Conservation (phyloP, 2,329 filamentous ascomycete species). For the Venturiaceae sp. region DNA sequence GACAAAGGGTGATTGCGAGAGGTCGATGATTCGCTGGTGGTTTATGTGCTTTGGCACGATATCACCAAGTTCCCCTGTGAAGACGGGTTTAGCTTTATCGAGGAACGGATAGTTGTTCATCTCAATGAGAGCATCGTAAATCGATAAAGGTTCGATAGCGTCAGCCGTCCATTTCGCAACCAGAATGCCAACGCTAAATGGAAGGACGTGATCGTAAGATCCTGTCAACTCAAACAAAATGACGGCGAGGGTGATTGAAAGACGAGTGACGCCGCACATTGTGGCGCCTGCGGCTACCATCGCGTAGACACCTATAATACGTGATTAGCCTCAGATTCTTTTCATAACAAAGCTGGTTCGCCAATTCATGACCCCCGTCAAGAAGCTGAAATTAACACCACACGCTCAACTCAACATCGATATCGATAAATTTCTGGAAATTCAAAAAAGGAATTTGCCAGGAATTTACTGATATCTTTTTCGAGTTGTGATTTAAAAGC, state of each 20-base stretch:
- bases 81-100: slow-evolving; percentile 88
- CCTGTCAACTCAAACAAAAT: slow-evolving; percentile 95
- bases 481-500: too few species aligned
- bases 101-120: slow-evolving; percentile 97
- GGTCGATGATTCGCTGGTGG: slow-evolving; percentile 75
- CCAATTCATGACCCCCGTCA: too few species aligned
- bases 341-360: too few species aligned
- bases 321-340: not conserved
- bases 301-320: slow-evolving; percentile 48
- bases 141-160: slow-evolving; percentile 85
- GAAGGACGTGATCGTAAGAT: slow-evolving; percentile 87
- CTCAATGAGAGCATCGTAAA: slow-evolving; percentile 83
- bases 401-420: too few species aligned
- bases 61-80: slow-evolving; percentile 79
- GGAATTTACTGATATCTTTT: too few species aligned
- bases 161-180: slow-evolving; percentile 99
- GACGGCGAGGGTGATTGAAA: slow-evolving; percentile 88
- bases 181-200: slow-evolving; percentile 84
- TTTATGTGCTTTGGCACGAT: slow-evolving; percentile 65
- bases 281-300: slow-evolving; percentile 90
- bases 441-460: too few species aligned
- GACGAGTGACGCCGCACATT: slow-evolving; percentile 92
- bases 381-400: too few species aligned
- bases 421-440: too few species aligned
- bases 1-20: slow-evolving; percentile 72